Evolutionary conservation across 192 early-diverging fungal genomes (phyloP).

Genomic region (Lunasporangiospora selenospora): DNA sequence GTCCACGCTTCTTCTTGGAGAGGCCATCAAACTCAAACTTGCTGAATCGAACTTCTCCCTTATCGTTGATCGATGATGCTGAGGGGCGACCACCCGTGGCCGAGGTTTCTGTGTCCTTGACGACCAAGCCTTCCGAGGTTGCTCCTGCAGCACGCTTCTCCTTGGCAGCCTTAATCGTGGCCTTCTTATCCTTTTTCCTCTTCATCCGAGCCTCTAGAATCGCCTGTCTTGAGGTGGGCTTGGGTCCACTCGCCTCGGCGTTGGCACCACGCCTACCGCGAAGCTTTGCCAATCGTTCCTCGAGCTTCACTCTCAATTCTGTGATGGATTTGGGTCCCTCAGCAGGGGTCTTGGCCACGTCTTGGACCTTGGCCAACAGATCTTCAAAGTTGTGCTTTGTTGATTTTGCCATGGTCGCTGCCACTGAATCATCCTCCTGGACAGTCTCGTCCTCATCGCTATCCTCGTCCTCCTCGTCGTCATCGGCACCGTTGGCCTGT

Average conservation of each 20-base stretch:
- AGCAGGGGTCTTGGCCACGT: slow-evolving; percentile 37
- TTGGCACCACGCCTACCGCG: slow-evolving; percentile 23
- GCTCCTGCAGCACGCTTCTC: slow-evolving; percentile 57
- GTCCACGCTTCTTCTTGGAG: slow-evolving; percentile 71
- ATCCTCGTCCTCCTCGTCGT: slow-evolving; percentile 31
- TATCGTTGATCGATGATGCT: slow-evolving; percentile 56
- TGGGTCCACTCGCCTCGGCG: slow-evolving; percentile 49
- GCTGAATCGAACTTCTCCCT: slow-evolving; percentile 68
- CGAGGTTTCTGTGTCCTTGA: slow-evolving; percentile 31
- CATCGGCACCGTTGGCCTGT: slow-evolving; percentile 14
- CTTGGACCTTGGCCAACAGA: slow-evolving; percentile 38
- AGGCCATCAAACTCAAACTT: slow-evolving; percentile 70
- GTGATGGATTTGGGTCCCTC: slow-evolving; percentile 35
- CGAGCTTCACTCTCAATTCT: slow-evolving; percentile 24
- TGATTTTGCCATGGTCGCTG: slow-evolving; percentile 29
- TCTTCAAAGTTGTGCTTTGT: slow-evolving; percentile 37
- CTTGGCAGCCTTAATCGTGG: slow-evolving; percentile 62
- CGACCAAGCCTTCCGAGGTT: slow-evolving; percentile 60
- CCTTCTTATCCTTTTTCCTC: slow-evolving; percentile 71
- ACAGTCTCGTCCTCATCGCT: slow-evolving; percentile 41
- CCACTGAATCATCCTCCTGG: slow-evolving; percentile 42
- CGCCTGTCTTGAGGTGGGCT: slow-evolving; percentile 69
- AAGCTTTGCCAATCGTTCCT: slow-evolving; percentile 46
- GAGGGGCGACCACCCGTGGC: slow-evolving; percentile 23
- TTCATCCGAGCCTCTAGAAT: slow-evolving; percentile 80